Base-by-base conservation (phyloP, 805 yeast genomes). In the Komagataella kurtzmanii region DNA sequence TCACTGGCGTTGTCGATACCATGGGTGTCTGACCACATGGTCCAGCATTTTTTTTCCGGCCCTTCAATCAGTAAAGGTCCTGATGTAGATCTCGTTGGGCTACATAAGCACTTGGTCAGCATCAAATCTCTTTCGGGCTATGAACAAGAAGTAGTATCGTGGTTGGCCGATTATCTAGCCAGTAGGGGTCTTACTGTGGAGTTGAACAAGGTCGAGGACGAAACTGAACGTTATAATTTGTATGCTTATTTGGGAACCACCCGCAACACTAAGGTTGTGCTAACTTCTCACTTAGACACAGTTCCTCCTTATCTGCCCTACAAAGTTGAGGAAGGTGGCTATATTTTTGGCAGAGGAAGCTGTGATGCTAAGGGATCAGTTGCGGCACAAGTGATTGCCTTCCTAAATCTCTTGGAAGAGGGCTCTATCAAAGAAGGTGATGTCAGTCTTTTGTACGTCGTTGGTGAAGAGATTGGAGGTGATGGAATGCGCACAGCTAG, bases 311-410 rank as follows among this genome's bases (percentile, higher is more conserved):
- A 58, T 57, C 61, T 81, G 50, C 75, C 74, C 2, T 83, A 82
- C 61, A 57, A 58, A 2, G 62, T 73, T 10, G 66, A 72, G 10
- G 40, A 30, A 8, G 81, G 77, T 2, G 69, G 74, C 48, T 62
- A 63, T 24, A 79, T 83, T 17, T 74, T 71, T 59, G 89, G 89
- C 19, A 69, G 90, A 51, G 90, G 90, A 2, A 62, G 84, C 1
- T 71, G 75, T 52, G 90, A 83, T 59, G 89, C 86, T n/a, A 83
- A 83, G 59, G 86, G 73, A 0, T 79, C 86, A 7, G 80, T 83
- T 17, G 84, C 86, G 0, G 62, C 85, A 1, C 87, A 81, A 58
- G 66, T 81, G 5, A 65, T 71, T 24, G 79, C 88, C 1, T 72
- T 74, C 24, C 61, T 73, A n/a, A 75, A 77, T 45, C 59, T 83